Conservation (phyloP, 768 basidiomycete genomes). For the Mycena metata region DNA sequence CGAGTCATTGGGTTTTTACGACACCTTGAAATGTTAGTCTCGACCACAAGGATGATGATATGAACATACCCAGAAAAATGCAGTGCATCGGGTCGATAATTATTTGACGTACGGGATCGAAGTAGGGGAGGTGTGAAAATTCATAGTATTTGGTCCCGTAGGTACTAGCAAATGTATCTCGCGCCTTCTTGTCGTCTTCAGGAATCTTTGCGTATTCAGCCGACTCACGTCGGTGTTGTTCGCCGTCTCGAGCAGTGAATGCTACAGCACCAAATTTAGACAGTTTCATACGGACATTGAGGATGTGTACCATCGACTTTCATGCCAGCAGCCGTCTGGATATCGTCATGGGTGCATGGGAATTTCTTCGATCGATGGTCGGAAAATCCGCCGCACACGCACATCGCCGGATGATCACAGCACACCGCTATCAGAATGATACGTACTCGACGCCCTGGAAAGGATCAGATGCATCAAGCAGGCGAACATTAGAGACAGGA, state of each 20-base stretch:
- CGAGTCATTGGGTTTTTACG: slow-evolving; percentile 11
- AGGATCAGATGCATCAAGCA: too few relatives aligned
- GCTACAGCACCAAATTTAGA: slow-evolving; percentile 4
- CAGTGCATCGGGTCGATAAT: slow-evolving; percentile 48
- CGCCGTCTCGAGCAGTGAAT: slow-evolving; percentile 3
- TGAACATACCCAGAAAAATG: slow-evolving; percentile 15
- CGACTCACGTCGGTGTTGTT: neutral
- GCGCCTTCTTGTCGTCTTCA: slow-evolving; percentile 1
- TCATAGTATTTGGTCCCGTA: slow-evolving; percentile 40
- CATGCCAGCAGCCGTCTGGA: slow-evolving; percentile 28
- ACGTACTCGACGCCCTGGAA: too few relatives aligned
- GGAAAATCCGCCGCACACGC: slow-evolving; percentile 46
- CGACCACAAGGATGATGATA: neutral
- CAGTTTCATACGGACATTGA: neutral
- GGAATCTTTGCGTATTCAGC: slow-evolving; percentile 2
- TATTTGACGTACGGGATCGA: slow-evolving; percentile 40
- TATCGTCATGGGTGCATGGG: slow-evolving; percentile 41
- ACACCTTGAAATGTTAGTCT: neutral
- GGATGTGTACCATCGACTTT: slow-evolving; percentile 1
- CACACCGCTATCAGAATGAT: slow-evolving; percentile 43
- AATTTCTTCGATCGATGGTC: slow-evolving; percentile 41
- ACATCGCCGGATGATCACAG: slow-evolving; percentile 50
- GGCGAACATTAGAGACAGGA: too few relatives aligned
- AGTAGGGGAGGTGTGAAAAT: slow-evolving; percentile 42
- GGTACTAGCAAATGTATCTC: slow-evolving; percentile 33